A percentile compares a stretch with the other conserved stretches of the same genome.
Conservation (phyloP, 129 eudicot genomes). For the Calendula officinalis region DNA sequence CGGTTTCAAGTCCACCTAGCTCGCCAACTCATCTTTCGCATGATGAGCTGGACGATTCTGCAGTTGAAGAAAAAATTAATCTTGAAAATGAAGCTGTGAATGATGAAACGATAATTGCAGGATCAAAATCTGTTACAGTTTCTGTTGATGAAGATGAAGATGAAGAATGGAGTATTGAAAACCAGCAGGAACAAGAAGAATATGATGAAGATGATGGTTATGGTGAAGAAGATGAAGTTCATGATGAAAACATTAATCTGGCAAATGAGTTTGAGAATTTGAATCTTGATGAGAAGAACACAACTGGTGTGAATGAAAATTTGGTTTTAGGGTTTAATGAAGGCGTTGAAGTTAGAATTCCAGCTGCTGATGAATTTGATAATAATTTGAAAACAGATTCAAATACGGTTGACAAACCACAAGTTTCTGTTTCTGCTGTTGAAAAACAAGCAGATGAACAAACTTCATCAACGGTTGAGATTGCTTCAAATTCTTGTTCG, state of each 20-base stretch:
- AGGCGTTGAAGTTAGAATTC: conserved; percentile 84
- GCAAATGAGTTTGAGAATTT: conserved; percentile 56
- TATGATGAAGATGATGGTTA: conserved; percentile 92
- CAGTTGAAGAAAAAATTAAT: conserved; percentile 42
- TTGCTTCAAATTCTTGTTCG: conserved; percentile 30
- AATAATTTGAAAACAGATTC: conserved; percentile 40
- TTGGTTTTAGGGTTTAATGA: conserved; percentile 84
- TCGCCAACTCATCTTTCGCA: conserved; percentile 84
- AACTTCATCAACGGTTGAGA: conserved; percentile 34
- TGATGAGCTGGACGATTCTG: conserved; percentile 86
- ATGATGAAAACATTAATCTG: conserved; percentile 58
- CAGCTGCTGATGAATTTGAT: conserved; percentile 65
- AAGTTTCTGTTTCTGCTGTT: conserved; percentile 37
- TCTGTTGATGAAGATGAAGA: conserved; percentile 88
- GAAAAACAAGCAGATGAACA: conserved; percentile 40
- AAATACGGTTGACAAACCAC: conserved; percentile 33
- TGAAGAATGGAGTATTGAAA: conserved; percentile 83
- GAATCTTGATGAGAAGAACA: conserved; percentile 51
- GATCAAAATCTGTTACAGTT: conserved; percentile 43
- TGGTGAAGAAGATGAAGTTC: conserved; percentile 84
- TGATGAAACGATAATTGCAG: conserved; percentile 34
- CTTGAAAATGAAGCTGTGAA: conserved; percentile 26
- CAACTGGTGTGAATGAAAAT: conserved; percentile 50
- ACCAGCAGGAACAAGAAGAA: conserved; percentile 80
- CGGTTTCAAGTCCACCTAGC: conserved; percentile 83